Evolutionary conservation across 2,329 filamentous ascomycete species (phyloP).

Genomic region (Stemphylium lycopersici): DNA sequence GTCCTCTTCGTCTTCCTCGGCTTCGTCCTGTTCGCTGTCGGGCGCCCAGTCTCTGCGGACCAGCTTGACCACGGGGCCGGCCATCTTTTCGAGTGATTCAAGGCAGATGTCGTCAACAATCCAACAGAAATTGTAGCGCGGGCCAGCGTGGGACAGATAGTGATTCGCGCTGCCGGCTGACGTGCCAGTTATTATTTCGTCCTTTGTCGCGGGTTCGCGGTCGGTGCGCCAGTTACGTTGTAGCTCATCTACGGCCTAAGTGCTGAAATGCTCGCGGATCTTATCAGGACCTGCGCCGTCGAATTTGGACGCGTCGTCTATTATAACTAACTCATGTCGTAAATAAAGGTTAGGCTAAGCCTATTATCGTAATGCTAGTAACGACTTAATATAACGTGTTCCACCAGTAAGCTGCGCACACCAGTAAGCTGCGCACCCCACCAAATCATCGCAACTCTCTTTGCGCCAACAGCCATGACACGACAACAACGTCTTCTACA

Average conservation of each 20-base stretch:
- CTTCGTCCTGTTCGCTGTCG: constrained; percentile 2
- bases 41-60: neutral
- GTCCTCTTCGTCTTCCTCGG: neutral
- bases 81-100: neutral
- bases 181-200: neutral
- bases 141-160: neutral
- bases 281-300: constrained; percentile 1
- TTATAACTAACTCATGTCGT: constrained; percentile 1
- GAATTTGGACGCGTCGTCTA: neutral
- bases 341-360: neutral
- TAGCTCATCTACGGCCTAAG: constrained; percentile 2
- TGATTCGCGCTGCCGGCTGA: constrained; percentile 1
- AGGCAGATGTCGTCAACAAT: constrained; percentile 6
- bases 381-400: neutral
- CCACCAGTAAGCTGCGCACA: too few species aligned
- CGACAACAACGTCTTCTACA: too few species aligned
- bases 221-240: constrained; percentile 4
- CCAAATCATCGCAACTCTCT: too few species aligned
- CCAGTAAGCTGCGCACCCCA: too few species aligned
- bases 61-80: neutral
- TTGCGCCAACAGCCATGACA: too few species aligned
- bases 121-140: constrained; percentile 1
- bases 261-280: constrained; percentile 2
- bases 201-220: neutral
- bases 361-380: neutral